Evolutionary conservation across 345 rosid species (phyloP).

Genomic region (Dimocarpus longan): DNA sequence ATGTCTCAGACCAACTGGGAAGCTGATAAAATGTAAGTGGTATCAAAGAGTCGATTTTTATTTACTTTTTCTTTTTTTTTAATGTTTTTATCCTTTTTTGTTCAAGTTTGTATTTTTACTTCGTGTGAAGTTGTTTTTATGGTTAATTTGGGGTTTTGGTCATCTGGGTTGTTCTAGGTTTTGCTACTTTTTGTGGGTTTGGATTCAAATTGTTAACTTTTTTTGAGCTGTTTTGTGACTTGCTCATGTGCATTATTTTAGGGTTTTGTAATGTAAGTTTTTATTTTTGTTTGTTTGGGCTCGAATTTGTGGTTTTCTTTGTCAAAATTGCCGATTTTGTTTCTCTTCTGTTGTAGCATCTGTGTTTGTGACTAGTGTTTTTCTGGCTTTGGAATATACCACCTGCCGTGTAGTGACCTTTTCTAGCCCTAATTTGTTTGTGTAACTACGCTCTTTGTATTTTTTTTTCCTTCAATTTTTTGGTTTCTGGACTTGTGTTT

Average conservation of each 20-base stretch:
- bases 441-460: not conserved
- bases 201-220: constrained; percentile 31
- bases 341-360: constrained; percentile 1
- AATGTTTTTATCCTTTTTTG: not conserved
- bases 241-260: constrained; percentile 28
- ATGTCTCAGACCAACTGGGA: constrained; percentile 99
- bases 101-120: not conserved
- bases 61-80: not conserved
- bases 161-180: constrained; percentile 28
- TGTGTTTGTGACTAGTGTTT: not conserved
- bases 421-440: not conserved
- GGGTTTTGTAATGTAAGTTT: constrained; percentile 37
- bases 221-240: constrained; percentile 22
- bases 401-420: not conserved
- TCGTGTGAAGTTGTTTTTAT: not conserved
- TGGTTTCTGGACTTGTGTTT: not conserved
- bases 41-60: not conserved
- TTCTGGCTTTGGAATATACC: not conserved
- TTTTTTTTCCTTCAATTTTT: not conserved
- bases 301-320: not conserved
- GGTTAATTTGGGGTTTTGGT: constrained; percentile 39
- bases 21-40: constrained; percentile 97
- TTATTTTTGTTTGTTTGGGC: constrained; percentile 14
- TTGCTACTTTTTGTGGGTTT: constrained; percentile 19
- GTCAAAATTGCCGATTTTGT: not conserved